phyloP scores from a whole-genome alignment of 768 basidiomycete genomes.

The Mycena rebaudengoi region DNA sequence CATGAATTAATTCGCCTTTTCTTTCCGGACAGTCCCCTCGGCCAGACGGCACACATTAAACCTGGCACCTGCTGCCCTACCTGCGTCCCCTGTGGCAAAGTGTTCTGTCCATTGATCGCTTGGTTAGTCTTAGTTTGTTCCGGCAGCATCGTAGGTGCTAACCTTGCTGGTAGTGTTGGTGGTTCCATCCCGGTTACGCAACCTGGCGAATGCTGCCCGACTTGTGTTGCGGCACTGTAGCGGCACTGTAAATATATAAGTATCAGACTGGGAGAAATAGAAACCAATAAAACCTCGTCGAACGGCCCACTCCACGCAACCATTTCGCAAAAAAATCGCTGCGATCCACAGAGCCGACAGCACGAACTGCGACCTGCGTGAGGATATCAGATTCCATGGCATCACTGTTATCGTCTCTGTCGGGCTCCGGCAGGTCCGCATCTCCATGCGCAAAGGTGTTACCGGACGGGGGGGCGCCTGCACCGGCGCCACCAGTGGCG shows the following conservation, averaged over 20 bases:
- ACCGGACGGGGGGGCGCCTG: background rate
- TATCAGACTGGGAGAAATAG: conserved; percentile 5
- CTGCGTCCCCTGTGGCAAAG: too few species aligned
- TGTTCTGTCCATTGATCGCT: too few species aligned
- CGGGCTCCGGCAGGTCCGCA: background rate
- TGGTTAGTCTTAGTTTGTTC: too few species aligned
- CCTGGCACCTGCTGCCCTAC: too few species aligned
- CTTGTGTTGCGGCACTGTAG: too few species aligned
- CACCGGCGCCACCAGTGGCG: background rate
- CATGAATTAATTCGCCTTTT: too few species aligned
- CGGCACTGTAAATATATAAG: background rate
- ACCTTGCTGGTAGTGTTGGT: too few species aligned
- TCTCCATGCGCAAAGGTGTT: background rate
- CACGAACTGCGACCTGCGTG: background rate
- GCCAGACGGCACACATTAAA: too few species aligned
- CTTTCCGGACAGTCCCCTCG: too few species aligned
- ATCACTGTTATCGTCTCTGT: background rate
- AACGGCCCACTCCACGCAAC: background rate
- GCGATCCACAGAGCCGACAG: background rate
- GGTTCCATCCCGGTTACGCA: too few species aligned
- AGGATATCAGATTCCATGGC: conserved; percentile 5
- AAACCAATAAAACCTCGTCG: background rate
- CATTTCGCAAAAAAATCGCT: conserved; percentile 4
- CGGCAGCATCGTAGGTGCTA: too few species aligned
- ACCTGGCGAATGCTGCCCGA: too few species aligned